These are phyloP conservation scores for Candida endomychidarum DNA, from an alignment of 805 yeast species.

Conservation along the genomic window DNA sequence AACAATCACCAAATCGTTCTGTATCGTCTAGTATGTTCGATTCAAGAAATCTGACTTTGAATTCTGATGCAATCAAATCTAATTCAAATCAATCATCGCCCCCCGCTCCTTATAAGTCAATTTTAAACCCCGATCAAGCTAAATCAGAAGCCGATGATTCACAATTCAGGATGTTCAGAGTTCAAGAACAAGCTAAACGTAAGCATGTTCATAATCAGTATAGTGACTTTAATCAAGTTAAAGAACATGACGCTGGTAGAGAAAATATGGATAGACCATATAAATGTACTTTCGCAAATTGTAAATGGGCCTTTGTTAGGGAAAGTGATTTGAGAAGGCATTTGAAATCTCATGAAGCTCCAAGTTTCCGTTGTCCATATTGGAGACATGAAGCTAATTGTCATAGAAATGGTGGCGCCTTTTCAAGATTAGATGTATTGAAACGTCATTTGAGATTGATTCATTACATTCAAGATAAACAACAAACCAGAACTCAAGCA, in stretches of 20 bases:
- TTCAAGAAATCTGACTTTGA: background rate
- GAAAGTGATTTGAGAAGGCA: constrained; percentile 71
- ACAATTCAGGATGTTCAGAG: constrained; percentile 1
- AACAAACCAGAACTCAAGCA: constrained; percentile 18
- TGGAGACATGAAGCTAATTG: constrained; percentile 69
- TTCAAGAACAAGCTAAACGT: constrained; percentile 1
- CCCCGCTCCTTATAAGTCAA: constrained; percentile 8
- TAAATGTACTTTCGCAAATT: constrained; percentile 41
- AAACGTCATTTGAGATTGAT: constrained; percentile 71
- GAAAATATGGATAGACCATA: constrained; percentile 25
- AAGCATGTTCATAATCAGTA: constrained; percentile 11
- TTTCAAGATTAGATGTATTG: constrained; percentile 70
- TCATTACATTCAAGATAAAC: constrained; percentile 57
- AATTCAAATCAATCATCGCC: constrained; percentile 12
- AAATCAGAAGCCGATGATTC: background rate
- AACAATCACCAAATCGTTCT: background rate
- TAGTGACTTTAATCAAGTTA: constrained; percentile 9
- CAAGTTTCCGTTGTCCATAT: constrained; percentile 70
- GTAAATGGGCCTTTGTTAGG: constrained; percentile 71
- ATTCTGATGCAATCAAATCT: background rate
- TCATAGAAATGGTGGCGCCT: constrained; percentile 75
- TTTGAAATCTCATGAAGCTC: constrained; percentile 61
- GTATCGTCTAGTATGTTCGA: background rate
- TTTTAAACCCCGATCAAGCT: constrained; percentile 1
- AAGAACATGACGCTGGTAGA: constrained; percentile 8